Base-by-base conservation (phyloP, 1,139 yeast species). In the Suhomyces taliae region DNA sequence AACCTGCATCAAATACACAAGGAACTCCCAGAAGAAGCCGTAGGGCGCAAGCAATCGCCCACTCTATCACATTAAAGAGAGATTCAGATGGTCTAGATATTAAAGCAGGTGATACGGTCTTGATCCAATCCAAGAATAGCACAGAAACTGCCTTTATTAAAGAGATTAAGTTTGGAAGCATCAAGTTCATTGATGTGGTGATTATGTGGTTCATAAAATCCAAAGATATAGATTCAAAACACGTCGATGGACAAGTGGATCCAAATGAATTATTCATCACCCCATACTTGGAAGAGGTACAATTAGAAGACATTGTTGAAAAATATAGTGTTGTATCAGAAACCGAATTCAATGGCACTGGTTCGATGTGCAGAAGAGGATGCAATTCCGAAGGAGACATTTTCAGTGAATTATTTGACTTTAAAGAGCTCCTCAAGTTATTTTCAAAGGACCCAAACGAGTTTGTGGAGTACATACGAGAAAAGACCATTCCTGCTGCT, bases 261-360 rank as follows among this genome's bases (percentile, higher is more conserved):
- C 47, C 48, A 2, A 65, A 70, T 51, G 83, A 79, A 53, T 46
- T 79, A 9, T 72, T 76, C 44, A 51, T 79, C 14, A 70, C 82
- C 1, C 68, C 81, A 0, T 64, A 68, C 34, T 44, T 60, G 32
- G 71, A 65, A 9, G 70, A 69, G 37, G 56, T 77, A 5, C 50
- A 54, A n/a, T 52, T 74, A 10, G 41, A 47, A 0, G 65, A 67
- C 34, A 64, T 75, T 7, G 50, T 69, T 3, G 64, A 59, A 11
- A 65, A 63, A 44, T 75, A 69, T 26, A 62, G 56, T n/a, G 70
- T 78, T 5, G 48, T 75, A 4, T 66, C 77, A 0, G 45, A 55
- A 6, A 42, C 52, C 1, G 66, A 67, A 29, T 65, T 63, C 37
- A 38, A 37, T 14, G 54, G 53, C 24, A 38, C 58, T 14, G 63